A percentile compares a stretch with the other conserved stretches of the same genome.
These are phyloP conservation scores for Diaporthe ampelina DNA, from an alignment of 2,329 filamentous ascomycete genomes.

Conservation along the genomic window DNA sequence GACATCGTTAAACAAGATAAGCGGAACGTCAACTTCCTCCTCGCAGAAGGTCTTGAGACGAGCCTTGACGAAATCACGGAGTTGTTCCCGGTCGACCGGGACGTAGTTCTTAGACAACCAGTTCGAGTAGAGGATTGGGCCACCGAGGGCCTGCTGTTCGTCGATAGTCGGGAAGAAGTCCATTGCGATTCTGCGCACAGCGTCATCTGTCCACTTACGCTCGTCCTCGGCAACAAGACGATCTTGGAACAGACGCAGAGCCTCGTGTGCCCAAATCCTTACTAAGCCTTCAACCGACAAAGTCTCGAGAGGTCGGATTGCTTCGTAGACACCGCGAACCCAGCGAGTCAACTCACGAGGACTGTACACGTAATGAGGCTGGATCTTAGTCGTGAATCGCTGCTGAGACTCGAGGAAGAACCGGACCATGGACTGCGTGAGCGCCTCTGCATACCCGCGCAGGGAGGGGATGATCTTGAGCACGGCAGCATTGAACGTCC, in stretches of 20 bases:
- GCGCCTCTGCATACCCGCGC: conserved; percentile 92
- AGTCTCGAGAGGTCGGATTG: conserved; percentile 90
- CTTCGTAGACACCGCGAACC: conserved; percentile 98
- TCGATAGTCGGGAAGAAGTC: conserved; percentile 97
- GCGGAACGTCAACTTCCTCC: conserved; percentile 97
- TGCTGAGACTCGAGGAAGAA: conserved; percentile 96
- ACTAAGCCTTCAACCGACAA: conserved; percentile 92
- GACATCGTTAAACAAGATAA: conserved; percentile 99
- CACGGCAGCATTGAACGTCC: conserved; percentile 95
- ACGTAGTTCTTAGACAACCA: conserved; percentile 99
- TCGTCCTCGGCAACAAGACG: conserved; percentile 95
- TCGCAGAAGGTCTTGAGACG: conserved; percentile 98
- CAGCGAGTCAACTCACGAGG: conserved; percentile 97
- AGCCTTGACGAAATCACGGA: conserved; percentile 97
- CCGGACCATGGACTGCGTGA: conserved; percentile 97
- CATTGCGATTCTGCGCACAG: conserved; percentile 86
- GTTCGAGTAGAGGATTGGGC: conserved; percentile 98
- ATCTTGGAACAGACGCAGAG: conserved; percentile 95
- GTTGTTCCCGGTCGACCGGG: conserved; percentile 92
- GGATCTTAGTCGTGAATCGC: conserved; percentile 94
- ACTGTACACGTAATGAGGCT: conserved; percentile 99
- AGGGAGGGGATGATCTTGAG: conserved; percentile 96
- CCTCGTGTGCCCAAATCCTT: conserved; percentile 98
- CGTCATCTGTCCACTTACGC: conserved; percentile 93
- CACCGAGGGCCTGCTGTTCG: conserved; percentile 87